Base-by-base conservation (phyloP, 2,329 filamentous ascomycete species). In the Orbilia oligospora region DNA sequence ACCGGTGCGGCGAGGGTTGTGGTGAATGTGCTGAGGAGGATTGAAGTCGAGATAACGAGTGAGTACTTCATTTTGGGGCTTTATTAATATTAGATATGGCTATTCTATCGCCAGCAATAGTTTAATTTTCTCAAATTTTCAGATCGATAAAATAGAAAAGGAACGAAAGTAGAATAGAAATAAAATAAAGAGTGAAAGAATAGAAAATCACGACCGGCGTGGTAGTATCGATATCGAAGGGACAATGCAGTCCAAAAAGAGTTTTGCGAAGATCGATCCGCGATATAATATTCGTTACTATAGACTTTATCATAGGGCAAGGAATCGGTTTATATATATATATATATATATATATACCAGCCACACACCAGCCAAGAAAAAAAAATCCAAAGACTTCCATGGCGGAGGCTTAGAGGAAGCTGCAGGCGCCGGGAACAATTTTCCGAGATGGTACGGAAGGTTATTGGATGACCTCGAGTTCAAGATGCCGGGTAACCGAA, bases 361-460 rank as follows among this genome's bases (percentile, higher is more conserved):
- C 46, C 53, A 20, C 27, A 20, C 14, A 58, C 2, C 22, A 58
- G 53, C 53, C 53, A 58, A 58, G 30, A 14, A 36, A 36, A 16
- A 1, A 20, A 9, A 16, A 4, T 2, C 10, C n/a, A 27, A 55
- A 33, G 27, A 55, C 5, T 27, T 36, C 27, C 27, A 55, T 8
- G 51, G 53, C 6, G n/a, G 24, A 55, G 22, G 18, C 20, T 22
- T 49, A 22, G 18, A n/a, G 46, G 20, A 22, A 38, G 5, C 30
- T 38, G 51, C 51, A 58, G n/a, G 30, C 53, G 53, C 30, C 30
- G 53, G 53, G 14, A 58, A 58, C 53, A 58, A 38, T 36, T 58
- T 58, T 22, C 53, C 53, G 53, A 58, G 30, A 58, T 38, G 4
- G 1, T 16, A 38, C 30, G 53, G 53, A 58, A 55, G 5, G 27